These are phyloP conservation scores for Apophysomyces ossiformis DNA, from an alignment of 371 early-diverging fungal species.

Conservation along the genomic window DNA sequence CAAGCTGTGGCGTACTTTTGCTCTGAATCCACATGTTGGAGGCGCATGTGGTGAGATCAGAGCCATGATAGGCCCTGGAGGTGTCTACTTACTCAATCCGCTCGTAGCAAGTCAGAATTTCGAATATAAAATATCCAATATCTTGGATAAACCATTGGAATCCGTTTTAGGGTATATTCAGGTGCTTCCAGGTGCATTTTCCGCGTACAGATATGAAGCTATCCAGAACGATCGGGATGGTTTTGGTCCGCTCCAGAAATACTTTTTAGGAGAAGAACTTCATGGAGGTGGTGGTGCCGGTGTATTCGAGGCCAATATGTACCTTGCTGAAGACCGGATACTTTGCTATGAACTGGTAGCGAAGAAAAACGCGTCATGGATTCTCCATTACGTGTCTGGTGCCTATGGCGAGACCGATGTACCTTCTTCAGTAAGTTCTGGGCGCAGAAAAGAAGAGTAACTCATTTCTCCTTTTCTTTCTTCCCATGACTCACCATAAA, in stretches of 20 bases:
- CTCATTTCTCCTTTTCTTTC: neutral
- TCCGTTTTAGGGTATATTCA: slow-evolving; percentile 95
- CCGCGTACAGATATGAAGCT: slow-evolving; percentile 91
- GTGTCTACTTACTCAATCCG: slow-evolving; percentile 78
- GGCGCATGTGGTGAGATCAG: slow-evolving; percentile 97
- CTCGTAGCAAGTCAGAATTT: slow-evolving; percentile 96
- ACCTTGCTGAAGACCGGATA: slow-evolving; percentile 87
- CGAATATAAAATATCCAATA: slow-evolving; percentile 92
- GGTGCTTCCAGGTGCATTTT: slow-evolving; percentile 95
- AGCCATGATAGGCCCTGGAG: slow-evolving; percentile 81
- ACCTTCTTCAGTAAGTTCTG: slow-evolving; percentile 48
- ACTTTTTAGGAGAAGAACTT: slow-evolving; percentile 93
- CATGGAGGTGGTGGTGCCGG: slow-evolving; percentile 69
- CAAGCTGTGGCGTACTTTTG: slow-evolving; percentile 92
- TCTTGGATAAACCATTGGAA: slow-evolving; percentile 96
- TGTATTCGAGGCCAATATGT: slow-evolving; percentile 79
- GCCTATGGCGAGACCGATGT: slow-evolving; percentile 88
- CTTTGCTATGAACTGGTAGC: slow-evolving; percentile 86
- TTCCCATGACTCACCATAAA: neutral
- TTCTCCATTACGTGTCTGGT: slow-evolving; percentile 68
- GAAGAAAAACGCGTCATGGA: slow-evolving; percentile 72
- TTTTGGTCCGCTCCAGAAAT: slow-evolving; percentile 81
- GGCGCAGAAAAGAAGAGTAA: slow-evolving; percentile 16
- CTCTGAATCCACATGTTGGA: slow-evolving; percentile 82
- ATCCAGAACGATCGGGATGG: slow-evolving; percentile 72